These are phyloP conservation scores for Penicillium steckii DNA, from an alignment of 495 filamentous ascomycete species.

Conservation along the genomic window DNA sequence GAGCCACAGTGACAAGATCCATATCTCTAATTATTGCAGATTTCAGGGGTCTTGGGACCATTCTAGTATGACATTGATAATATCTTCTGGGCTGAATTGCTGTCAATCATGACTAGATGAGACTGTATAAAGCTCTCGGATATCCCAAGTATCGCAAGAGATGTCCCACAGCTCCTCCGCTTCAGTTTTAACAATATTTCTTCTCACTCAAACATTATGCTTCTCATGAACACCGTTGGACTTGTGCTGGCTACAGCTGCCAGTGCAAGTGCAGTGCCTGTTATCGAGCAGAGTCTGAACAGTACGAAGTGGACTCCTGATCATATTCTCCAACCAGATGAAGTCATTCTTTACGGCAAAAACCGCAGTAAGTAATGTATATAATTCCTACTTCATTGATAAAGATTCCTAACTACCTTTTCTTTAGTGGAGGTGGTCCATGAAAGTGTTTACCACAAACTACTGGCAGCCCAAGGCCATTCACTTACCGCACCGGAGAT, in stretches of 20 bases:
- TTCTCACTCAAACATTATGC: background rate
- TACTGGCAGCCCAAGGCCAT: background rate
- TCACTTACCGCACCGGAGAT: background rate
- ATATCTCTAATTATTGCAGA: background rate
- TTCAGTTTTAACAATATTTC: background rate
- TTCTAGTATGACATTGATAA: no score
- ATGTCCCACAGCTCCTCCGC: background rate
- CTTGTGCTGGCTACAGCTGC: background rate
- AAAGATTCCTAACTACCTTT: background rate
- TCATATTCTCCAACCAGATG: slow-evolving; percentile 9
- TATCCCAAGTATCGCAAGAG: background rate
- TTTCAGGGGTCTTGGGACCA: no score
- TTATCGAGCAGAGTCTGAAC: background rate
- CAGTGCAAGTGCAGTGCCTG: slow-evolving; percentile 1
- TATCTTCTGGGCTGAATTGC: background rate
- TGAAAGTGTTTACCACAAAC: slow-evolving; percentile 1
- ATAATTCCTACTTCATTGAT: background rate
- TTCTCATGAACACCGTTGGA: background rate
- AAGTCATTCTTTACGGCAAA: slow-evolving; percentile 7
- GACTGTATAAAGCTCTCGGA: background rate
- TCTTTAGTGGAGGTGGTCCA: slow-evolving; percentile 7
- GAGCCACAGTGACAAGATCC: background rate
- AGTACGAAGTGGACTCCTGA: slow-evolving; percentile 11
- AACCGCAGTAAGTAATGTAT: background rate
- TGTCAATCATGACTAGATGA: no score